Percentiles rank a stretch among this genome's conserved stretches.
Evolutionary conservation across 192 early-diverging fungal species (phyloP).

Genomic region (Rhizoclosmatium sp.): DNA sequence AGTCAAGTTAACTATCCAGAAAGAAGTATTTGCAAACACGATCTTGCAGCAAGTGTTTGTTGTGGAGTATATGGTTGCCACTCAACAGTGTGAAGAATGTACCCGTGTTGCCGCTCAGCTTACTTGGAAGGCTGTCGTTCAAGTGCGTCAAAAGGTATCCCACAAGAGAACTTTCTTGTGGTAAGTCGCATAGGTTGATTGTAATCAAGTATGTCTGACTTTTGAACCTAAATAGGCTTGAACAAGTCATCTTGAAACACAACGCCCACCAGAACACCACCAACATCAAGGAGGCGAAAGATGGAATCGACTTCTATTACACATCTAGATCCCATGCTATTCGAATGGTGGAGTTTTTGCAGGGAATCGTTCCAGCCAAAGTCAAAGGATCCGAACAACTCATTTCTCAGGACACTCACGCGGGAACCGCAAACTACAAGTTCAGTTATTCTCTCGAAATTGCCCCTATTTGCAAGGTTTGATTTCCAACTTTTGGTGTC

Average conservation of each 20-base stretch:
- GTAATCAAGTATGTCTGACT: background rate
- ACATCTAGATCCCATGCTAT: constrained; percentile 86
- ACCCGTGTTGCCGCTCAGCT: constrained; percentile 94
- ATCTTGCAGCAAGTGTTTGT: constrained; percentile 97
- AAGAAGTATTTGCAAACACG: constrained; percentile 94
- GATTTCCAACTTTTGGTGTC: background rate
- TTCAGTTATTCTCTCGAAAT: constrained; percentile 97
- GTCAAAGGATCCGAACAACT: constrained; percentile 93
- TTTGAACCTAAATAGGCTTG: constrained; percentile 55
- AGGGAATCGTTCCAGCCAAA: constrained; percentile 82
- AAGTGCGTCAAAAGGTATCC: constrained; percentile 94
- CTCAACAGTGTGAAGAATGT: constrained; percentile 97
- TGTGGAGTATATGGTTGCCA: constrained; percentile 90
- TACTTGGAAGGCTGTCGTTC: constrained; percentile 97
- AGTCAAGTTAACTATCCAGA: constrained; percentile 98
- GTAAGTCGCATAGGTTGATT: background rate
- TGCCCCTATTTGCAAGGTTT: constrained; percentile 87
- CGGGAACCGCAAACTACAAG: constrained; percentile 90
- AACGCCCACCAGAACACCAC: constrained; percentile 96
- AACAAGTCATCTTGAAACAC: constrained; percentile 98
- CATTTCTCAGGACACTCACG: constrained; percentile 95
- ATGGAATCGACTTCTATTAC: constrained; percentile 98
- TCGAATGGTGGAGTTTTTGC: constrained; percentile 95
- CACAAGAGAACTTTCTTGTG: constrained; percentile 99
- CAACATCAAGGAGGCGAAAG: constrained; percentile 96